A percentile compares a stretch with the other conserved stretches of the same genome.
Conservation (phyloP, 495 filamentous ascomycete genomes). For the Hypomontagnella monticulosa region DNA sequence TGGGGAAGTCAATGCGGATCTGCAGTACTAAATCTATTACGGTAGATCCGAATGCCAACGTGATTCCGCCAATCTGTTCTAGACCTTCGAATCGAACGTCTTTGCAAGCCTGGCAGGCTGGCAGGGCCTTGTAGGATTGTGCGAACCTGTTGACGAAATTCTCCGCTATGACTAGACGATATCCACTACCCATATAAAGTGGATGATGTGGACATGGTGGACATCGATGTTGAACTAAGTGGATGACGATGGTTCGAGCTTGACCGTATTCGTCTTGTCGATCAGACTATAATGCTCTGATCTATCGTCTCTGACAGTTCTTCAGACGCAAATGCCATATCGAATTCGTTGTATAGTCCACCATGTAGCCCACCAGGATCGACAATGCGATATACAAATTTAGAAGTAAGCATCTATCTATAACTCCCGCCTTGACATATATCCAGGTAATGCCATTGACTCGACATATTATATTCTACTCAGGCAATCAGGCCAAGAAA, state of each 20-base stretch:
- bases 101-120: constrained; percentile 25
- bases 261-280: constrained; percentile 24
- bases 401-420: constrained; percentile 3
- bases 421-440: constrained; percentile 10
- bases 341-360: constrained; percentile 7
- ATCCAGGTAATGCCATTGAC: not conserved
- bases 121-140: constrained; percentile 3
- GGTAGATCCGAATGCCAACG: constrained; percentile 39
- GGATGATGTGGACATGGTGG: not conserved
- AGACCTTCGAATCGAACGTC: constrained; percentile 33
- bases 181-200: constrained; percentile 4
- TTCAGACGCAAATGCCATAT: constrained; percentile 1
- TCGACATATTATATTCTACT: constrained; percentile 2
- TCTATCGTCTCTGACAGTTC: not conserved
- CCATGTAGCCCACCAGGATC: constrained; percentile 2
- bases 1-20: constrained; percentile 39
- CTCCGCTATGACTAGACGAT: constrained; percentile 25
- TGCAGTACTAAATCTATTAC: constrained; percentile 34
- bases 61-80: constrained; percentile 44
- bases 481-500: constrained; percentile 3
- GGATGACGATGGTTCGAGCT: constrained; percentile 14
- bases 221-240: not conserved
- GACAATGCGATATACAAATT: constrained; percentile 17
- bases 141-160: constrained; percentile 22
- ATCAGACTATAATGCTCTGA: constrained; percentile 40